These are phyloP conservation scores for Seiridium cupressi DNA, from an alignment of 2,329 filamentous ascomycete genomes.

Conservation along the genomic window DNA sequence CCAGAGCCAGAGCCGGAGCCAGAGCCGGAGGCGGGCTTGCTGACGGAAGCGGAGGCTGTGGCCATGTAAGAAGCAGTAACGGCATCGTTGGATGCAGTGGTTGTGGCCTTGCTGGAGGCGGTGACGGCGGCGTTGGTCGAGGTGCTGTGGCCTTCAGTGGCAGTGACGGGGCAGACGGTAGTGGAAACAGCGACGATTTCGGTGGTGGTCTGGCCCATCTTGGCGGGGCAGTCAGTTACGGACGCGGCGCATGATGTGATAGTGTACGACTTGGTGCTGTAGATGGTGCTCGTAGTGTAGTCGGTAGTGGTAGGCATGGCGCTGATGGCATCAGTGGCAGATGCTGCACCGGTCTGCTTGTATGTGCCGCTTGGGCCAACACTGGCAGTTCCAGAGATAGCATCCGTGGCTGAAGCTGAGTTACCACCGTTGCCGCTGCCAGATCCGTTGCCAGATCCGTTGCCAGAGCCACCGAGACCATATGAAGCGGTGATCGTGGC, in stretches of 20 bases:
- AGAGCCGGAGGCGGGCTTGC: background rate
- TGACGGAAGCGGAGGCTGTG: background rate
- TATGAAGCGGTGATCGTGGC: background rate
- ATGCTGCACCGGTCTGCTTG: background rate
- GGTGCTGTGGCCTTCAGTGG: background rate
- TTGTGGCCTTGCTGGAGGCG: background rate
- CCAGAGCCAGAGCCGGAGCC: background rate
- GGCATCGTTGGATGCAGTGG: background rate
- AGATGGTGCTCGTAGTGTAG: background rate
- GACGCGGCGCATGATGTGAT: slow-evolving; percentile 29
- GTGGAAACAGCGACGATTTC: slow-evolving; percentile 42
- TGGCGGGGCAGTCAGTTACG: slow-evolving; percentile 34
- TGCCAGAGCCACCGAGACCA: background rate
- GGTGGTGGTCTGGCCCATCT: slow-evolving; percentile 38
- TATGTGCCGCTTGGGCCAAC: background rate
- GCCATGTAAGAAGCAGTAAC: background rate
- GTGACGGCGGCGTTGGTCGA: too few relatives aligned
- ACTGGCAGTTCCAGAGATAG: background rate
- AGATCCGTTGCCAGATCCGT: background rate
- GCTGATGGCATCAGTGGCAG: background rate
- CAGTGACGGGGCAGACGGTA: slow-evolving; percentile 43
- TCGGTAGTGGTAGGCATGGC: background rate
- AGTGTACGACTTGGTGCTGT: slow-evolving; percentile 28
- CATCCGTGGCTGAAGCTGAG: background rate
- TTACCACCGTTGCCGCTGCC: background rate